These are phyloP conservation scores for Ophiostoma tasmaniense DNA, from an alignment of 2,329 filamentous ascomycete species.

Conservation along the genomic window DNA sequence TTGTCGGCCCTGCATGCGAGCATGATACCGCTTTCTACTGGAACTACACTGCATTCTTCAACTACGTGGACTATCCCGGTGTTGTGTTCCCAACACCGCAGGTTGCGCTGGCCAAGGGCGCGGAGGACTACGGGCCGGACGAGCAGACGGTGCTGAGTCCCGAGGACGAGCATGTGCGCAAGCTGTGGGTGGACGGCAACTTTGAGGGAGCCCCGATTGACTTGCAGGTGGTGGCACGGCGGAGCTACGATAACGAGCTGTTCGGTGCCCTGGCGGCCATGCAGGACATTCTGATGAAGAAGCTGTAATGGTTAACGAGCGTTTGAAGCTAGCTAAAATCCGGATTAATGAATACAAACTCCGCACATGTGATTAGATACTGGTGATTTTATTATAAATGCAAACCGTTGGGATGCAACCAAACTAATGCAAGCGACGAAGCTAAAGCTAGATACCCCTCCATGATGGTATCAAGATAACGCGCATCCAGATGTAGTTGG, in stretches of 20 bases:
- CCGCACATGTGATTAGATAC: background rate
- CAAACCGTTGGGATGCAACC: background rate
- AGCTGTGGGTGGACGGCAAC: constrained; percentile 2
- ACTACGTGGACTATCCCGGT: constrained; percentile 8
- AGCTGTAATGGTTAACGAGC: background rate
- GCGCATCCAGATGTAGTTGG: background rate
- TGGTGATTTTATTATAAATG: background rate
- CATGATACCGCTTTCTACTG: constrained; percentile 4
- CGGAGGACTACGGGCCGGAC: background rate
- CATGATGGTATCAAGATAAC: background rate
- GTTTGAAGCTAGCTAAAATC: background rate
- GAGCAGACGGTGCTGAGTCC: background rate
- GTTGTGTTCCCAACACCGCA: background rate
- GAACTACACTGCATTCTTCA: constrained; percentile 9
- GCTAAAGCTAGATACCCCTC: background rate
- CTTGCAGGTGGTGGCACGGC: constrained; percentile 6
- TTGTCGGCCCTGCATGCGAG: constrained; percentile 6
- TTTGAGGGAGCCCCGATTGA: constrained; percentile 9
- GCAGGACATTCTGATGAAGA: background rate
- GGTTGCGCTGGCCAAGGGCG: constrained; percentile 3
- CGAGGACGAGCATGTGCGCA: constrained; percentile 8
- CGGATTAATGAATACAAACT: background rate
- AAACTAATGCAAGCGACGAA: background rate
- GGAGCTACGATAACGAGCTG: constrained; percentile 10
- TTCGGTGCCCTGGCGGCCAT: background rate